Percentiles rank a stretch among this genome's conserved stretches.
Evolutionary conservation across 768 basidiomycete genomes (phyloP).

Genomic region (Xerocomus potaroensis): DNA sequence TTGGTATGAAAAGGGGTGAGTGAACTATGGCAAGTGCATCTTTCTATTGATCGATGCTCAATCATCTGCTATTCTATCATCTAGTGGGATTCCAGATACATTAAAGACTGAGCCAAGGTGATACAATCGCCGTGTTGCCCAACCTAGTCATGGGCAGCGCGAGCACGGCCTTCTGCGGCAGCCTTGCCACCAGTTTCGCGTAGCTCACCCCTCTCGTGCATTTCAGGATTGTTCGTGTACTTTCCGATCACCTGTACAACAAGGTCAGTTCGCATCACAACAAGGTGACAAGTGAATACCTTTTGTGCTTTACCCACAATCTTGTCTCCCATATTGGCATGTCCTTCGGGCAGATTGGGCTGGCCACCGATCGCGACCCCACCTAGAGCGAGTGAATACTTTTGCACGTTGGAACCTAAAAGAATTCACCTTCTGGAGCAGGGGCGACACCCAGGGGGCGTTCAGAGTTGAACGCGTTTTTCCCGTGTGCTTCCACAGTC

Average conservation of each 20-base stretch:
- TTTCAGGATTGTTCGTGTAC: slow-evolving; percentile 39
- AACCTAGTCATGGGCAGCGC: slow-evolving; percentile 39
- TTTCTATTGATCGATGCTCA: no score
- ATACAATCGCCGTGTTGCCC: no score
- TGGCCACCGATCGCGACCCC: slow-evolving; percentile 27
- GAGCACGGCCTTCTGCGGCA: slow-evolving; percentile 38
- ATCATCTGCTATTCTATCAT: no score
- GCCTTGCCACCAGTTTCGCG: slow-evolving; percentile 51
- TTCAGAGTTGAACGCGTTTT: slow-evolving; percentile 28
- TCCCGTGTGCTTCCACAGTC: no score
- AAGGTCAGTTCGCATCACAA: not conserved
- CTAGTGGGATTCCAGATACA: no score
- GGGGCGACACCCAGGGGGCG: slow-evolving; percentile 38
- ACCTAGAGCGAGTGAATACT: slow-evolving; percentile 8
- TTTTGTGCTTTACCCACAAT: slow-evolving; percentile 56
- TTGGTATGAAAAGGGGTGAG: no score
- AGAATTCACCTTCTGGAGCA: slow-evolving; percentile 28
- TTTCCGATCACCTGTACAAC: slow-evolving; percentile 47
- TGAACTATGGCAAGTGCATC: no score
- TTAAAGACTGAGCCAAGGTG: no score
- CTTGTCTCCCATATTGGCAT: slow-evolving; percentile 48
- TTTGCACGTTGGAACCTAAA: not conserved
- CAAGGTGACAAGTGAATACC: slow-evolving; percentile 26
- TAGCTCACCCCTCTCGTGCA: slow-evolving; percentile 55
- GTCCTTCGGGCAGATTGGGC: slow-evolving; percentile 27